Conservation (phyloP, 1,139 yeast species). For the Sugiyamaella pinicola region DNA sequence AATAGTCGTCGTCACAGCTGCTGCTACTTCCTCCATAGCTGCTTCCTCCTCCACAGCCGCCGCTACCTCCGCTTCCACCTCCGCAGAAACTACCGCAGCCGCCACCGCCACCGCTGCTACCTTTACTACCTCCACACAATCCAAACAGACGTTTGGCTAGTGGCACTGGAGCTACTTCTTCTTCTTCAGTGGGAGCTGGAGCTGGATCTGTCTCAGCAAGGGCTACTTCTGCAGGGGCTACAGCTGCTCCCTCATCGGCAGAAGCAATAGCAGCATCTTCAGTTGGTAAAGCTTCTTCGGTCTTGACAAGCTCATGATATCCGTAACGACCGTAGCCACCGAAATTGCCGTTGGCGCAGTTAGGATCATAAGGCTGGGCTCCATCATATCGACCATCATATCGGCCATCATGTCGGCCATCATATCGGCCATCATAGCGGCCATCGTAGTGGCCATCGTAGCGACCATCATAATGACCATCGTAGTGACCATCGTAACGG, state of each 20-base stretch:
- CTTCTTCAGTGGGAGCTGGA: slow-evolving; percentile 11
- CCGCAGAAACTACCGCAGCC: slow-evolving; percentile 15
- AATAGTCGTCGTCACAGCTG: slow-evolving; percentile 12
- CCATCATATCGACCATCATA: too few species aligned
- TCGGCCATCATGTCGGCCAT: too few species aligned
- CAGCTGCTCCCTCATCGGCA: too few species aligned
- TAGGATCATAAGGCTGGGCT: too few species aligned
- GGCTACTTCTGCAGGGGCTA: background rate
- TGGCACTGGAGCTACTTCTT: slow-evolving; percentile 6
- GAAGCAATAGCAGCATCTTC: background rate
- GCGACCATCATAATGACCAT: too few species aligned
- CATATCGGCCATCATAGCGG: too few species aligned
- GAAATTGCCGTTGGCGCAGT: too few species aligned
- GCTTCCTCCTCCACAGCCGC: slow-evolving; percentile 17
- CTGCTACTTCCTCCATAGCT: slow-evolving; percentile 11
- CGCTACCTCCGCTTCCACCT: slow-evolving; percentile 11
- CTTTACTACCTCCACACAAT: slow-evolving; percentile 17
- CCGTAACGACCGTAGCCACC: slow-evolving; percentile 3
- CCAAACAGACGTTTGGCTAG: slow-evolving; percentile 21
- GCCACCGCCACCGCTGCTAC: slow-evolving; percentile 10
- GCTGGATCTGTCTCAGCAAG: background rate
- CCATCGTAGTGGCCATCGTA: too few species aligned
- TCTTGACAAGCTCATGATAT: slow-evolving; percentile 11
- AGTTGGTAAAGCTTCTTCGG: background rate
- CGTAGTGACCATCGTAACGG: too few species aligned